These are phyloP conservation scores for Groenewaldozyma auringiensis DNA, from an alignment of 1,139 yeast species.

Conservation along the genomic window DNA sequence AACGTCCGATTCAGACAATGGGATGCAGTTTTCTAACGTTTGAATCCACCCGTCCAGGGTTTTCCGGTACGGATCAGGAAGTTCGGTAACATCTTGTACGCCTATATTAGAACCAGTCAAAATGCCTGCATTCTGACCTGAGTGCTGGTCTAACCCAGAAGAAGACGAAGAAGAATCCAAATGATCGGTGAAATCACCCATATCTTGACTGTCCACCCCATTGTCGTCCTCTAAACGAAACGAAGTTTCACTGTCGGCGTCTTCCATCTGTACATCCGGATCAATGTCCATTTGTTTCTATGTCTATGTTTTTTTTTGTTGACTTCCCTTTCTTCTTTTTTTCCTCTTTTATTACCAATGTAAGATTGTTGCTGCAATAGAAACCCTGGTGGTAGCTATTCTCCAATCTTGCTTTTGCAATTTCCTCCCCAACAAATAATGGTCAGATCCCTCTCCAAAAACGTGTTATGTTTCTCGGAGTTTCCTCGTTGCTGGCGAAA, in stretches of 20 bases:
- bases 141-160: not conserved
- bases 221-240: constrained; percentile 18
- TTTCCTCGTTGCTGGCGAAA: too few species aligned
- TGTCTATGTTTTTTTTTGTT: not conserved
- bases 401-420: too few species aligned
- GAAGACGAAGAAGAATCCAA: not conserved
- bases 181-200: constrained; percentile 8
- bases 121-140: constrained; percentile 3
- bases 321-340: too few species aligned
- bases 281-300: constrained; percentile 29
- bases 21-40: constrained; percentile 66
- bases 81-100: constrained; percentile 13
- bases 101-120: constrained; percentile 11
- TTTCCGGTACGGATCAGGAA: constrained; percentile 17
- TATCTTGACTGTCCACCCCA: constrained; percentile 5
- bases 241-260: constrained; percentile 22
- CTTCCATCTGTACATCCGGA: constrained; percentile 35
- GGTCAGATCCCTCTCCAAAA: too few species aligned
- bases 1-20: constrained; percentile 75
- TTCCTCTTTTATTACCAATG: too few species aligned
- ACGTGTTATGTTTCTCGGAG: too few species aligned
- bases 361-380: too few species aligned
- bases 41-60: constrained; percentile 56
- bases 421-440: not conserved
- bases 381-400: too few species aligned